Evolutionary conservation across 352 stramenopile genomes (phyloP), one percentile per base, ranked within the genome.

Genomic region (Pythium apleroticum): DNA sequence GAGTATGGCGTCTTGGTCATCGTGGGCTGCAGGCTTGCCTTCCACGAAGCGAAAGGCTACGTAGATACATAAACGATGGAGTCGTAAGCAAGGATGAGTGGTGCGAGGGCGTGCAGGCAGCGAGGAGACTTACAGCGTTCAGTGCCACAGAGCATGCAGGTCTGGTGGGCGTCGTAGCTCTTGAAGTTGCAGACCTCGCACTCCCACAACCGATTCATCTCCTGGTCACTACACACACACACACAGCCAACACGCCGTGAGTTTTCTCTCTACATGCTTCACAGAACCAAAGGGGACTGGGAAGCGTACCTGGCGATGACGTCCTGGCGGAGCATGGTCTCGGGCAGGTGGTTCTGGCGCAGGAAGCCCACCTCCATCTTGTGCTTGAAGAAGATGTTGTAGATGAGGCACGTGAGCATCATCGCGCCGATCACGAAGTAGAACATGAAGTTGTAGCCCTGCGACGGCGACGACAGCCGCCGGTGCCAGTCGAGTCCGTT

Each of bases 171-270:
- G 19, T 93, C 84, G 68, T 95, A 93, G 73, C 93, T 97, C 71
- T 96, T 96, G 66, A 97, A 97, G 35, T 78, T 90, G 64, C 91
- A 97, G n/a, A 97, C 89, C n/a, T 93, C 84, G 65, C 91, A 97
- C 57, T 93, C 83, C 91, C 91, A 97, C 11, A 95, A 62, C 17
- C 76, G 81, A 41, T 81, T 91, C 76, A 93, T 92, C 58, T 93
- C 83, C 65, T 91, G 84, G 71, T 95, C 86, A 53, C 86, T 81
- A 48, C 25, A 50, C 11, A 30, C 22, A 24, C 19, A 27, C 6
- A 50, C 6, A 3, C 37, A 20, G 17, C 37, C 17, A 45, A n/a
- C n/a, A n/a, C n/a, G n/a, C n/a, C n/a, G n/a, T n/a, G n/a, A n/a
- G n/a, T n/a, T n/a, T n/a, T n/a, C n/a, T n/a, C n/a, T n/a, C n/a